Percentiles rank a stretch among this genome's conserved stretches.
phyloP scores from a whole-genome alignment of 2,329 filamentous ascomycete genomes.

The Pestalotiopsis sp. region DNA sequence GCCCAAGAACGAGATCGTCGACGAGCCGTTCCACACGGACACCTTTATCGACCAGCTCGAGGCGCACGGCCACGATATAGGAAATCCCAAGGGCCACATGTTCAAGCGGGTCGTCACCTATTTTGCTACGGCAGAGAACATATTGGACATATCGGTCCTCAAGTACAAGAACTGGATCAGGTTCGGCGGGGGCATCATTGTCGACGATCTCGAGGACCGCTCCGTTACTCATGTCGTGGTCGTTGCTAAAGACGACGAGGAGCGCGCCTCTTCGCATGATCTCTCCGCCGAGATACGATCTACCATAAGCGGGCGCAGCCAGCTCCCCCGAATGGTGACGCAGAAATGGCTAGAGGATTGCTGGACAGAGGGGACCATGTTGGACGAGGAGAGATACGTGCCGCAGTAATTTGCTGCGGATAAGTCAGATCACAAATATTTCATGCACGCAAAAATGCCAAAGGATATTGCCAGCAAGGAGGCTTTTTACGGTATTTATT shows the following conservation, averaged over 20 bases:
- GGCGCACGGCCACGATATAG: slow-evolving; percentile 54
- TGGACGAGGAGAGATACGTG: slow-evolving; percentile 73
- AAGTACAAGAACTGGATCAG: slow-evolving; percentile 57
- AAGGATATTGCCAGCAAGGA: background rate
- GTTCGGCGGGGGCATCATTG: slow-evolving; percentile 69
- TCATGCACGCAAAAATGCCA: background rate
- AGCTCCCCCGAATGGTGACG: slow-evolving; percentile 68
- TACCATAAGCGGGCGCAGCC: slow-evolving; percentile 42
- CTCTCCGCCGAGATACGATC: slow-evolving; percentile 45
- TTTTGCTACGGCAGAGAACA: slow-evolving; percentile 33
- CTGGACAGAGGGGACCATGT: slow-evolving; percentile 74
- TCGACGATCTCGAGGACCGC: slow-evolving; percentile 48
- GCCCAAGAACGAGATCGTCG: slow-evolving; percentile 44
- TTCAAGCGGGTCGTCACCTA: slow-evolving; percentile 49
- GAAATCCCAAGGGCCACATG: slow-evolving; percentile 49
- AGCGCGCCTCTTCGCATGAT: slow-evolving; percentile 23
- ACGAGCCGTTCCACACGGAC: slow-evolving; percentile 40
- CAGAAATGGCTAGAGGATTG: slow-evolving; percentile 75
- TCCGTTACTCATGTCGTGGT: slow-evolving; percentile 74
- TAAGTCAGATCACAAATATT: background rate
- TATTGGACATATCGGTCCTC: slow-evolving; percentile 33
- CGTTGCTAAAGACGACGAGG: slow-evolving; percentile 41
- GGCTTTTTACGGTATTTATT: background rate
- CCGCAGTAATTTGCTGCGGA: slow-evolving; percentile 12
- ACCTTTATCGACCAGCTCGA: slow-evolving; percentile 56